Evolutionary conservation across 164 flowering plant genomes (phyloP), one percentile per base, ranked within the genome.

Genomic region (Malania oleifera): DNA sequence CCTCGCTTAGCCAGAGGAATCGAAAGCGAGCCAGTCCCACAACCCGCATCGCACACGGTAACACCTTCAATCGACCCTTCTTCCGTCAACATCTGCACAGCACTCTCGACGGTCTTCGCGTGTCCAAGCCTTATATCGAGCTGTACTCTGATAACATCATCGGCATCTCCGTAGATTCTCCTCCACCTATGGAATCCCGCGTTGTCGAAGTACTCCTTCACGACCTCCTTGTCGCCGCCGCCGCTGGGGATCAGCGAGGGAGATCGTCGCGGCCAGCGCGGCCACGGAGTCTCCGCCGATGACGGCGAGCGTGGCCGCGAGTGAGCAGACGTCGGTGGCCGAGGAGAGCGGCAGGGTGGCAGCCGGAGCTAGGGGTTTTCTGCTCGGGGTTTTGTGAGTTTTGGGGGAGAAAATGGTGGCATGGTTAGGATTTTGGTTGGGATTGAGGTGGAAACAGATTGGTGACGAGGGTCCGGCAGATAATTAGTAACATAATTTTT

Each of bases 221-320:
- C 99, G 7, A 95, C 99, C 59, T 90, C 96, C 78, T 95, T 90
- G 72, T 95, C 99, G n/a, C 81, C 96, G 17, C 99, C 99, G 76
- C 67, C 70, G 75, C 69, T 90, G 96, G 0, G 99, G 99, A 77
- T 90, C 99, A 4, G 97, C 24, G 8, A 86, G 67, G 3, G 95
- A 81, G 22, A 95, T 66, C 25, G 73, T 74, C 0, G 96, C 93
- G 2, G 96, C 95, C 0, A 91, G 63, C 0, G 93, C 83, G 1
- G 97, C 99, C 0, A 89, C 70, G 9, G 87, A 83, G 8, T 93
- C 75, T 8, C 95, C 86, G 5, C 97, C 96, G 28, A 91, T 63
- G 17, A 83, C 77, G 7, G 96, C 93, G 5, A 87, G 9, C 10
- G 73, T 28, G 51, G 57, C 66, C 46, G 73, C 37, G 18, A 65